Evolutionary conservation across 176 grass and related monocot genomes (phyloP).

Genomic region (Lolium multiflorum): DNA sequence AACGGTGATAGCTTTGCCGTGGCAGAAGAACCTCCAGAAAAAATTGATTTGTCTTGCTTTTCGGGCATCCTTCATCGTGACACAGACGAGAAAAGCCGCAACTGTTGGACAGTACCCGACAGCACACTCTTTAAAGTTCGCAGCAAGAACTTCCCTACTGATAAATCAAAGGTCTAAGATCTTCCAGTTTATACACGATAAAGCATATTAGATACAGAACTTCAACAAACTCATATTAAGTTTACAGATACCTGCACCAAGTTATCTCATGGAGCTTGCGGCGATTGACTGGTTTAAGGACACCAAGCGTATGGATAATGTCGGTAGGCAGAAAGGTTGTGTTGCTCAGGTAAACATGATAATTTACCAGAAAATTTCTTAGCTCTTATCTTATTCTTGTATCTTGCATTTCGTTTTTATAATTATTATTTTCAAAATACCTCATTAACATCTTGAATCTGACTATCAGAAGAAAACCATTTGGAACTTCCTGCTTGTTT

Average conservation of each 20-base stretch:
- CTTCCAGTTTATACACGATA: constrained; percentile 13
- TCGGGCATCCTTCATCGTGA: constrained; percentile 68
- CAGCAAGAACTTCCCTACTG: constrained; percentile 77
- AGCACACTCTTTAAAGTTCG: constrained; percentile 91
- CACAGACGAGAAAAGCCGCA: constrained; percentile 68
- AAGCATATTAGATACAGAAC: constrained; percentile 13
- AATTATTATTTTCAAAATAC: neutral
- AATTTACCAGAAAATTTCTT: neutral
- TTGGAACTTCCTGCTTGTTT: neutral
- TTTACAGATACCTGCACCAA: constrained; percentile 77
- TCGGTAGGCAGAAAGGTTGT: constrained; percentile 70
- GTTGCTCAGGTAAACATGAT: constrained; percentile 69
- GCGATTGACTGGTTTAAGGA: constrained; percentile 91
- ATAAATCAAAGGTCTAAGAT: constrained; percentile 89
- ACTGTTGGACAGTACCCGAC: constrained; percentile 88
- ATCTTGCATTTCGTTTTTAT: neutral
- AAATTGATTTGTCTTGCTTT: constrained; percentile 81
- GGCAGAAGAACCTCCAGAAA: constrained; percentile 62
- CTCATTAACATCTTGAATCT: neutral
- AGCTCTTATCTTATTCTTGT: neutral
- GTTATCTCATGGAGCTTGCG: constrained; percentile 86
- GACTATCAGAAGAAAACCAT: neutral
- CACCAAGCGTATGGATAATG: constrained; percentile 87
- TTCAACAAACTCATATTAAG: constrained; percentile 12
- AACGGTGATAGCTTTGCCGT: constrained; percentile 21